Evolutionary conservation across 140 eudicot species (phyloP).

Genomic region (Bidens hawaiensis): DNA sequence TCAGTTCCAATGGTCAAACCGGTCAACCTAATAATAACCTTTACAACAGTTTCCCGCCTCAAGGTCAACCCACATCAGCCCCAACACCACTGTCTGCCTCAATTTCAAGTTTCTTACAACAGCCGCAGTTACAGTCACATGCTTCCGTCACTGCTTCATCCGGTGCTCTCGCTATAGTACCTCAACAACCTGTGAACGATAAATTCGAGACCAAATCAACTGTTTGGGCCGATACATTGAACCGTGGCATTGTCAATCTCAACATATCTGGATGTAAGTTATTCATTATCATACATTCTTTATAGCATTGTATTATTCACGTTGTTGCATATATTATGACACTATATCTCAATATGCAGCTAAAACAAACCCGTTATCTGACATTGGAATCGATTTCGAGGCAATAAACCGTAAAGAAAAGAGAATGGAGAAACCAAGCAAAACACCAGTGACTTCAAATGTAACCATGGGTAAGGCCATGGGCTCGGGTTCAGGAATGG

Average conservation of each 20-base stretch:
- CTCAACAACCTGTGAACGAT: conserved; percentile 59
- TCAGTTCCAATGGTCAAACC: conserved; percentile 29
- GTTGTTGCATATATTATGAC: neutral
- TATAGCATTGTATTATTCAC: too few relatives aligned
- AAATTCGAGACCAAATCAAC: conserved; percentile 91
- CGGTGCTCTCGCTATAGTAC: conserved; percentile 53
- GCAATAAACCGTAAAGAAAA: conserved; percentile 95
- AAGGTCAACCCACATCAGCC: conserved; percentile 23
- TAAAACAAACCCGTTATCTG: conserved; percentile 24
- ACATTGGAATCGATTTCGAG: conserved; percentile 91
- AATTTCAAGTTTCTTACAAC: conserved; percentile 33
- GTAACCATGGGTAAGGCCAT: conserved; percentile 93
- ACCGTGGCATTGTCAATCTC: conserved; percentile 91
- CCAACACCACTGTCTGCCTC: conserved; percentile 24
- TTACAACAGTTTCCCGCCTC: conserved; percentile 46
- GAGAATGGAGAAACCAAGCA: conserved; percentile 84
- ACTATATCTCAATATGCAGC: conserved; percentile 47
- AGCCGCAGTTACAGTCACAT: conserved; percentile 7
- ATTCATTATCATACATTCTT: neutral
- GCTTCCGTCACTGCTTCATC: conserved; percentile 29
- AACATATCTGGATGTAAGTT: conserved; percentile 92
- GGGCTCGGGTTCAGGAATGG: conserved; percentile 99
- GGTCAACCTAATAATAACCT: conserved; percentile 32
- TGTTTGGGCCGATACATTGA: conserved; percentile 94
- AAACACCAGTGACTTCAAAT: conserved; percentile 55